These are phyloP conservation scores for Metschnikowia chrysomelidarum DNA, from an alignment of 805 yeast species.

Conservation along the genomic window DNA sequence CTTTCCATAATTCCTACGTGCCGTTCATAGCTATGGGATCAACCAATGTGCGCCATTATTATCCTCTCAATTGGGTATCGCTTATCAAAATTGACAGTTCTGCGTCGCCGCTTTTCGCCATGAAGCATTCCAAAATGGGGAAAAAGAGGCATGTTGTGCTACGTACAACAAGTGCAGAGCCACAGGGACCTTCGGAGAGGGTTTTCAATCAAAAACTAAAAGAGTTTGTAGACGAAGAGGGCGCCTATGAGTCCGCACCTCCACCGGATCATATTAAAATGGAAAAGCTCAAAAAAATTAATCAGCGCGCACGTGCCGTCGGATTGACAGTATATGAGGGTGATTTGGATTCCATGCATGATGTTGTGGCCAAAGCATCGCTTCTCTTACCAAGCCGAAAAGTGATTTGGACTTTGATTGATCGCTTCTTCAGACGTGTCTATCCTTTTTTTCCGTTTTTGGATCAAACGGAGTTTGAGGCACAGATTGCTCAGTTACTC, in stretches of 20 bases:
- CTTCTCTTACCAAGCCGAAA: conserved; percentile 24
- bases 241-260: conserved; percentile 8
- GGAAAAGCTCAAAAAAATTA: conserved; percentile 7
- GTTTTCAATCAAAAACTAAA: conserved; percentile 13
- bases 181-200: conserved; percentile 12
- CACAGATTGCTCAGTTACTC: conserved; percentile 19
- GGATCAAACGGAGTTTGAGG: conserved; percentile 27
- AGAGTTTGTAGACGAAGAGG: conserved; percentile 11
- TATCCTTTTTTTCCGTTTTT: conserved; percentile 65
- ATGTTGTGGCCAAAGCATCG: conserved; percentile 20
- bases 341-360: conserved; percentile 19
- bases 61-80: conserved; percentile 19
- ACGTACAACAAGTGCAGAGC: conserved; percentile 2
- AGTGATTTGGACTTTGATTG: conserved; percentile 26
- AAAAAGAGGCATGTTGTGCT: conserved; percentile 3
- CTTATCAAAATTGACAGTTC: conserved; percentile 19
- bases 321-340: conserved; percentile 22
- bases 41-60: conserved; percentile 11
- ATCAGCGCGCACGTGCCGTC: conserved; percentile 18
- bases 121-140: conserved; percentile 10
- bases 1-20: conserved; percentile 32
- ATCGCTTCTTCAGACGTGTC: conserved; percentile 39
- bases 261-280: conserved; percentile 6
- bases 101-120: conserved; percentile 19
- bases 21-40: conserved; percentile 15